Conservation (phyloP, 192 early-diverging fungal genomes). For the Ambispora gerdemannii region DNA sequence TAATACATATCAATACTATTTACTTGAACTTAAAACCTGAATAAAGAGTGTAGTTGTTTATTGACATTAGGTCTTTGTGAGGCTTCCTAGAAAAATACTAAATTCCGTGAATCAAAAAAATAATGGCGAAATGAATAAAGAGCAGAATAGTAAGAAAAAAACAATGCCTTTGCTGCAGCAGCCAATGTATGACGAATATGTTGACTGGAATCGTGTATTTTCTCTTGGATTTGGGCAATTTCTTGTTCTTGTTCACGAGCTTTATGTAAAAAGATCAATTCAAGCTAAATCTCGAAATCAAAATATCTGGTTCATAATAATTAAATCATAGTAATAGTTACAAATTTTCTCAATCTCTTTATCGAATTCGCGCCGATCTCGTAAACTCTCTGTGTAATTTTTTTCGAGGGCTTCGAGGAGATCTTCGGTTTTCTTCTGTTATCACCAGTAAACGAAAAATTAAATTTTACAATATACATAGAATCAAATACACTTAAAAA, state of each 20-base stretch:
- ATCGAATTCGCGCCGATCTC: slow-evolving; percentile 15
- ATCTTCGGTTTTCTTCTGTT: slow-evolving; percentile 3
- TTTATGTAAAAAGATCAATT: background rate
- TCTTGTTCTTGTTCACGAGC: slow-evolving; percentile 1
- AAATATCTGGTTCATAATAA: background rate
- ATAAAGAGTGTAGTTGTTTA: background rate
- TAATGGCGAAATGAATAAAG: background rate
- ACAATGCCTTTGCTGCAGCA: slow-evolving; percentile 7
- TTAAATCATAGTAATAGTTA: background rate
- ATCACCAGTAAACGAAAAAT: background rate
- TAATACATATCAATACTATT: no score
- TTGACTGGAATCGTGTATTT: background rate
- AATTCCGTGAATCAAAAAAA: background rate
- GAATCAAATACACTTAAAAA: no score
- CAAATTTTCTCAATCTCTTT: slow-evolving; percentile 24
- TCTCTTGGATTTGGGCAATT: background rate
- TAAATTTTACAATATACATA: background rate
- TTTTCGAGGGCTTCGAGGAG: slow-evolving; percentile 26
- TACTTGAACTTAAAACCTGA: background rate
- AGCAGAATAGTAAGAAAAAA: background rate
- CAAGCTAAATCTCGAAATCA: background rate
- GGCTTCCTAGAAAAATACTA: background rate
- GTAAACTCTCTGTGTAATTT: slow-evolving; percentile 13
- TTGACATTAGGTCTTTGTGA: background rate
- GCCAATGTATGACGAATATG: background rate